These are phyloP conservation scores for Colletotrichum acutatum DNA, from an alignment of 2,329 filamentous ascomycete genomes.

Conservation along the genomic window DNA sequence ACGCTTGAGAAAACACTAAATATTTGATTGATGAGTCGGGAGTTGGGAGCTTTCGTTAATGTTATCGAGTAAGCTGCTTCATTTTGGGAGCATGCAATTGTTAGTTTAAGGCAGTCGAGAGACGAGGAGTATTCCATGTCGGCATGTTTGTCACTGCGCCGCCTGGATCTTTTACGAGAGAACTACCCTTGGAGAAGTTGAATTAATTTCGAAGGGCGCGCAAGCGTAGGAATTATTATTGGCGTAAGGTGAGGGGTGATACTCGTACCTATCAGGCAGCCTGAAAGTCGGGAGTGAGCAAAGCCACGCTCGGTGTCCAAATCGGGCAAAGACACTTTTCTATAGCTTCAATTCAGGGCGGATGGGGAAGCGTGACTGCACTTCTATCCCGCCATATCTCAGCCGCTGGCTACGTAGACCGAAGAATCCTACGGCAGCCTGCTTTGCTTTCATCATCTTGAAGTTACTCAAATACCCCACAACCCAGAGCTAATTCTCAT, in stretches of 20 bases:
- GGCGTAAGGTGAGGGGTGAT: not conserved
- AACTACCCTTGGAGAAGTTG: not conserved
- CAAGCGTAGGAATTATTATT: not conserved
- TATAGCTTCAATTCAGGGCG: not conserved
- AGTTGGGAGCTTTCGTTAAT: not conserved
- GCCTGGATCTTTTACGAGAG: not conserved
- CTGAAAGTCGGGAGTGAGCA: not conserved
- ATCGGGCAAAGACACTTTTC: slow-evolving; percentile 19
- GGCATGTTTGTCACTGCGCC: not conserved
- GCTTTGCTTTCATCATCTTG: not conserved
- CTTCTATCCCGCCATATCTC: not conserved
- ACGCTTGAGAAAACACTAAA: slow-evolving; percentile 40
- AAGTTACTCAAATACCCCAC: too few species aligned
- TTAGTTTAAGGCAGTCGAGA: not conserved
- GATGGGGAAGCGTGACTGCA: not conserved
- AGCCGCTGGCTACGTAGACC: not conserved
- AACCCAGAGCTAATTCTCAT: not conserved
- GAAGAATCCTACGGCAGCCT: slow-evolving; percentile 4
- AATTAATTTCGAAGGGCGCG: not conserved
- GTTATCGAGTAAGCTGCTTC: not conserved
- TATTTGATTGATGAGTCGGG: not conserved
- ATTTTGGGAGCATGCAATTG: not conserved
- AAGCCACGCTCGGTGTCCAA: slow-evolving; percentile 34
- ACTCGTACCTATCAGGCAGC: not conserved
- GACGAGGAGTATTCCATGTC: not conserved